These are phyloP conservation scores for Anthracocystis walkeri DNA, from an alignment of 1,284 basidiomycete species.

Conservation along the genomic window DNA sequence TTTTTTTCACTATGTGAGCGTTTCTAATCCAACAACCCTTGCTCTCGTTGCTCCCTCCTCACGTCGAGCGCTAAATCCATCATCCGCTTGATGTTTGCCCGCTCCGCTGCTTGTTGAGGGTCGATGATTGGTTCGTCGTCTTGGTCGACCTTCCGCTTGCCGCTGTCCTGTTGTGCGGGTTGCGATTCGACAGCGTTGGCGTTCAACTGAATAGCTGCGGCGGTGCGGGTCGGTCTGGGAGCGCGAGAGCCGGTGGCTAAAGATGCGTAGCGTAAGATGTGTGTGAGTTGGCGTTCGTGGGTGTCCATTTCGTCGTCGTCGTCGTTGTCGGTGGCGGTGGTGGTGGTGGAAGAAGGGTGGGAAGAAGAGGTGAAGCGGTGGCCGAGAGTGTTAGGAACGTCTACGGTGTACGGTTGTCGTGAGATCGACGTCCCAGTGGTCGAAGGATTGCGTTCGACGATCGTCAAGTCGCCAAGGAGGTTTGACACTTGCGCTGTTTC, in stretches of 20 bases:
- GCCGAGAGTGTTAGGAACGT: conserved; percentile 38
- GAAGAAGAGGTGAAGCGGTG: conserved; percentile 6
- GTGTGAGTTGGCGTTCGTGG: conserved; percentile 14
- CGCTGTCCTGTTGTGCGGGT: background rate
- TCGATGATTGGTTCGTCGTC: conserved; percentile 14
- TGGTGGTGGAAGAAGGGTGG: background rate
- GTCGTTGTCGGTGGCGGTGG: background rate
- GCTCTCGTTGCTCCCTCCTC: conserved; percentile 27
- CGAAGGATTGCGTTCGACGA: conserved; percentile 17
- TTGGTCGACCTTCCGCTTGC: background rate
- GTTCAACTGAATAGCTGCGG: background rate
- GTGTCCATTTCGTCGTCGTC: conserved; percentile 6
- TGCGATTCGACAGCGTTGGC: background rate
- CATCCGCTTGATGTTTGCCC: conserved; percentile 10
- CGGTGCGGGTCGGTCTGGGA: background rate
- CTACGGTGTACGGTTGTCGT: conserved; percentile 18
- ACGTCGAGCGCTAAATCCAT: conserved; percentile 37
- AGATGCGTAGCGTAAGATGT: conserved; percentile 32
- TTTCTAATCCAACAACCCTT: conserved; percentile 31
- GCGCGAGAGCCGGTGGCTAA: conserved; percentile 18
- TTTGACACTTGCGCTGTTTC: conserved; percentile 5
- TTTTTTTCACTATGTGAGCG: too few relatives aligned
- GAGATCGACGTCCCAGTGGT: conserved; percentile 1
- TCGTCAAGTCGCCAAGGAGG: conserved; percentile 21
- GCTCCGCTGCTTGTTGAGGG: conserved; percentile 3